These are phyloP conservation scores for Tilletia caries DNA, from an alignment of 1,284 basidiomycete species.

Conservation along the genomic window DNA sequence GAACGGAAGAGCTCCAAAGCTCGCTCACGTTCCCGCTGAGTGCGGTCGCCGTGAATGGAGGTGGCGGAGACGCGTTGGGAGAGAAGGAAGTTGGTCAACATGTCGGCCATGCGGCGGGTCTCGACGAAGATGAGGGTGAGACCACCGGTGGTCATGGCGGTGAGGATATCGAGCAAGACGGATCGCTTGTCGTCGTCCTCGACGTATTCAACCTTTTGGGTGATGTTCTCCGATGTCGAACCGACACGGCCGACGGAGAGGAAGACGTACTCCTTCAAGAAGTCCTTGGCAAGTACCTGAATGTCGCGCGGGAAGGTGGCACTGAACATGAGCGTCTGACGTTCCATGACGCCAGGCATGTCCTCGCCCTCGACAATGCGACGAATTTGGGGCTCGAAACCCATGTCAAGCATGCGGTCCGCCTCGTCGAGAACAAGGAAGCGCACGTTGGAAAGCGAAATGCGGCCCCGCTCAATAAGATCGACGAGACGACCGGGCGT, in stretches of 20 bases:
- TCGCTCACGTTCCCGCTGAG: conserved; percentile 93
- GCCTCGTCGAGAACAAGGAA: conserved; percentile 99
- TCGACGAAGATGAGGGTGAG: conserved; percentile 97
- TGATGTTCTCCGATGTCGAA: conserved; percentile 98
- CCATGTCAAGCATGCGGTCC: conserved; percentile 99
- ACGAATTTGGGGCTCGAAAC: conserved; percentile 99
- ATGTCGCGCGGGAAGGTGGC: conserved; percentile 99
- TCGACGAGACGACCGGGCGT: conserved; percentile 99
- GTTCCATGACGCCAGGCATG: conserved; percentile 87
- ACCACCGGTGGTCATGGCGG: conserved; percentile 69
- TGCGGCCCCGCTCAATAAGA: conserved; percentile 94
- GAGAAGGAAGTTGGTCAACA: conserved; percentile 94
- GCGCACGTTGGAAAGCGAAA: conserved; percentile 91
- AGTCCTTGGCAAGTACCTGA: conserved; percentile 91
- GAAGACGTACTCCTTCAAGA: conserved; percentile 82
- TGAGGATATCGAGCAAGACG: conserved; percentile 88
- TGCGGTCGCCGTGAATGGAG: conserved; percentile 96
- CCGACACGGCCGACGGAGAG: conserved; percentile 97
- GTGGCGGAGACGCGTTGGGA: conserved; percentile 77
- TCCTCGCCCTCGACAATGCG: conserved; percentile 97
- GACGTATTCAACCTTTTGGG: conserved; percentile 95
- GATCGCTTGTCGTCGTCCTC: conserved; percentile 97
- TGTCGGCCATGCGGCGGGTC: conserved; percentile 99
- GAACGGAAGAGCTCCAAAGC: conserved; percentile 93
- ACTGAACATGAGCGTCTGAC: conserved; percentile 99